Percentiles rank a stretch among this genome's conserved stretches.
These are phyloP conservation scores for Globisporangium perplexum DNA, from an alignment of 352 stramenopile genomes.

Conservation along the genomic window DNA sequence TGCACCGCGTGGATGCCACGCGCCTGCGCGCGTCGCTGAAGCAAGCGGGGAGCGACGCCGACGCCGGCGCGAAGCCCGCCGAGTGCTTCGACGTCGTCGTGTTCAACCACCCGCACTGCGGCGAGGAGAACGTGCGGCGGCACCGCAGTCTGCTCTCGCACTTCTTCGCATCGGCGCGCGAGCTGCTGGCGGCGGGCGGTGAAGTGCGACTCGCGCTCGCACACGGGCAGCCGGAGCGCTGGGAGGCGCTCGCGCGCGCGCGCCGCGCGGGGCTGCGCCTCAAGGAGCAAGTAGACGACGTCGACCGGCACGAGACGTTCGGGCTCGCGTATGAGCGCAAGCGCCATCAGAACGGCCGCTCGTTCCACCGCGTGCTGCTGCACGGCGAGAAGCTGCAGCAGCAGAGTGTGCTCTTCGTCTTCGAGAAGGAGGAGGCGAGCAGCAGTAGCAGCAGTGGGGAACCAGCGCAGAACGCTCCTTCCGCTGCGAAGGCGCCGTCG, in stretches of 20 bases:
- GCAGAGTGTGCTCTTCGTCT: slow-evolving; percentile 62
- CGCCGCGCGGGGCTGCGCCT: slow-evolving; percentile 35
- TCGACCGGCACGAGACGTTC: slow-evolving; percentile 27
- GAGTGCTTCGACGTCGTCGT: slow-evolving; percentile 74
- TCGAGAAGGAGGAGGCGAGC: slow-evolving; percentile 3
- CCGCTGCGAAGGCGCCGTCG: neutral
- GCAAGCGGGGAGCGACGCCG: slow-evolving; percentile 14
- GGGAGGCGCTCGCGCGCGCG: slow-evolving; percentile 57
- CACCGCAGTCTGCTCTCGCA: slow-evolving; percentile 90
- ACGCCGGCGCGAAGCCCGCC: slow-evolving; percentile 2
- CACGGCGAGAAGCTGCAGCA: slow-evolving; percentile 66
- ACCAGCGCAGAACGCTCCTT: no score
- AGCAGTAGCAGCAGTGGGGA: no score
- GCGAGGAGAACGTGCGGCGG: slow-evolving; percentile 82
- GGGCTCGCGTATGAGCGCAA: slow-evolving; percentile 71
- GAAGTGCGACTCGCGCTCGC: slow-evolving; percentile 68
- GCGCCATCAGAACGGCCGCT: slow-evolving; percentile 85
- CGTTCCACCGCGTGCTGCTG: slow-evolving; percentile 73
- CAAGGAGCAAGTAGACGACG: slow-evolving; percentile 36
- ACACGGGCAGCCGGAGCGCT: slow-evolving; percentile 68
- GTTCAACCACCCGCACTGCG: slow-evolving; percentile 94
- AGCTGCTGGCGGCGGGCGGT: slow-evolving; percentile 27
- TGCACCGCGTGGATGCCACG: slow-evolving; percentile 66
- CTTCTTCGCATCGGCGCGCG: slow-evolving; percentile 76
- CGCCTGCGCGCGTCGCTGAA: slow-evolving; percentile 39